phyloP scores from a whole-genome alignment of 2,329 filamentous ascomycete genomes.

The Parascedosporium putredinis region DNA sequence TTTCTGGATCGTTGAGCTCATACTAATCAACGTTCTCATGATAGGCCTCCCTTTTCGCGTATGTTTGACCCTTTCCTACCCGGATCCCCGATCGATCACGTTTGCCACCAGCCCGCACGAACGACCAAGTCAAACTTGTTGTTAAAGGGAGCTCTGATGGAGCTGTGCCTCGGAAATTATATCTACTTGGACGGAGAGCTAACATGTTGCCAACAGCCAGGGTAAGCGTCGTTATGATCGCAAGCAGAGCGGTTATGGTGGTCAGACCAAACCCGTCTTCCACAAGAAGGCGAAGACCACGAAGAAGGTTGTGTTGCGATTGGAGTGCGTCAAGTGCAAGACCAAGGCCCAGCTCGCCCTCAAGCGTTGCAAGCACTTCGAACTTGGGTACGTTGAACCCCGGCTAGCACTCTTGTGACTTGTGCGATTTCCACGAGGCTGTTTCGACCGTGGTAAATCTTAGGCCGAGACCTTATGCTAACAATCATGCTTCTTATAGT shows the following conservation, averaged over 20 bases:
- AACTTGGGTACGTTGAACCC: constrained; percentile 70
- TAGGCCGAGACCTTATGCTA: no score
- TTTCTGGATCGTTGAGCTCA: no score
- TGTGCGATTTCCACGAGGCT: no score
- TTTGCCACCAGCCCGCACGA: no score
- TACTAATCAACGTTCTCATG: constrained; percentile 9
- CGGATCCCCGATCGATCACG: neutral
- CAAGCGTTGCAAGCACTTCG: constrained; percentile 99
- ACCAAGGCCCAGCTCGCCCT: constrained; percentile 93
- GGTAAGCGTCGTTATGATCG: constrained; percentile 99
- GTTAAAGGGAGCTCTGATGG: no score
- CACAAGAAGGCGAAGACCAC: constrained; percentile 99
- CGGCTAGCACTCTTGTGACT: no score
- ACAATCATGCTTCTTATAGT: constrained; percentile 42
- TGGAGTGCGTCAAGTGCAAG: constrained; percentile 98
- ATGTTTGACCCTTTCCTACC: constrained; percentile 2
- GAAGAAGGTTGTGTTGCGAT: constrained; percentile 98
- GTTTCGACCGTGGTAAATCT: no score
- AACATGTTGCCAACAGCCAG: constrained; percentile 37
- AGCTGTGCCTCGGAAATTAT: no score
- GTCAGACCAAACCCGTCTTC: constrained; percentile 99
- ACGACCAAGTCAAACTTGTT: no score
- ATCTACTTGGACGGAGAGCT: neutral
- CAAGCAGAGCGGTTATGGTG: constrained; percentile 99
- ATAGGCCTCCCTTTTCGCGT: constrained; percentile 77